Base-by-base conservation (phyloP, 2,329 filamentous ascomycete genomes). In the Neopestalotiopsis rosae region DNA sequence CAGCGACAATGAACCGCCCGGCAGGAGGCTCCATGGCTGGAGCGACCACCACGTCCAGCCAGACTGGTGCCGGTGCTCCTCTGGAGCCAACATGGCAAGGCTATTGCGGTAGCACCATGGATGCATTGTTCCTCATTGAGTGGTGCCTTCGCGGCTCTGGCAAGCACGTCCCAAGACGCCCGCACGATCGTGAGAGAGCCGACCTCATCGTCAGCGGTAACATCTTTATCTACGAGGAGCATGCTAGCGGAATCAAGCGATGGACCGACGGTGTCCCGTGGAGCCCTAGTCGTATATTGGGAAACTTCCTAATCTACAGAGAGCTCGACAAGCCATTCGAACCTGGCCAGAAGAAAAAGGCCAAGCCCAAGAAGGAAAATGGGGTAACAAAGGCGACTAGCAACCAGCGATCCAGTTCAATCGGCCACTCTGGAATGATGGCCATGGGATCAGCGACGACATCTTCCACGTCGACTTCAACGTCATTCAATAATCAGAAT, bases 181-280 rank as follows among this genome's bases (percentile, higher is more conserved):
- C 95, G 1, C 94, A 97, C 78, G 95, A 97, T 75, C 88, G 94
- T 65, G 95, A 97, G 80, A 88, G 94, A 65, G 85, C 86, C 30
- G 86, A 89, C 24, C 88, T 97, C 65, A 96, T 97, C 77, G 88
- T 88, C 73, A 97, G 94, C 73, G 95, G 95, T 45, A 92, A 92
- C 73, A 89, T 97, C 61, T 96, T 97, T 81, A 93, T 97, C 72
- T 98, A 97, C 79, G 94, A 97, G 76, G 94, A 97, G 79, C 91
- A 94, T 70, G 91, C 93, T 0, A 97, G 94, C 0, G 94, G 94
- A 5, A 97, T 97, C 82, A 97, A 97, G 82, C 88, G 95, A 68
- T 98, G 95, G 95, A 97, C 94, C 0, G 95, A 98, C 74, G 94
- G 95, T 14, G 89, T 95, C 12, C 91, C 92, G 6, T 98, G 95